These are phyloP conservation scores for Apiotrichum siamense DNA, from an alignment of 1,284 basidiomycete species.

Conservation along the genomic window DNA sequence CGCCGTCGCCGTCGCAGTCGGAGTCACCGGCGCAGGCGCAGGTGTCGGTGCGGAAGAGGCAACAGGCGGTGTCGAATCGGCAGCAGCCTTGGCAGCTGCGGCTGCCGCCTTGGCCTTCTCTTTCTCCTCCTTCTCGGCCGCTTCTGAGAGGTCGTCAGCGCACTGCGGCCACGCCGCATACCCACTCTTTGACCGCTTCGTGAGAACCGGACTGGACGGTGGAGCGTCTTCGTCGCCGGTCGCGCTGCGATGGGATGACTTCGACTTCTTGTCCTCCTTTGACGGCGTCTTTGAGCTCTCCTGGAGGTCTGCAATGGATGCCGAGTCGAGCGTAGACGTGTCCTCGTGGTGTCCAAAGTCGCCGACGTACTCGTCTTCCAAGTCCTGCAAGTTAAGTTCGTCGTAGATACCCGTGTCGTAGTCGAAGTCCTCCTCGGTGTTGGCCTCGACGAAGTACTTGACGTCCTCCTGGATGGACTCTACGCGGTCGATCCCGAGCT, in stretches of 20 bases:
- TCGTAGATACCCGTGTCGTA: conserved; percentile 98
- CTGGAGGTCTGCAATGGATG: conserved; percentile 46
- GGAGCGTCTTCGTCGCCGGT: conserved; percentile 13
- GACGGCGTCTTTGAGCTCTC: conserved; percentile 34
- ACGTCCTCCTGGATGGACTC: conserved; percentile 87
- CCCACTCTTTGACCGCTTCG: conserved; percentile 26
- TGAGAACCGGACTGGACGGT: conserved; percentile 32
- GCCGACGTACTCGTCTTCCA: conserved; percentile 71
- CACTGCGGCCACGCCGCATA: not conserved
- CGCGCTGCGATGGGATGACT: not conserved
- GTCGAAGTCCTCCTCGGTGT: conserved; percentile 94
- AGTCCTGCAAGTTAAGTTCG: conserved; percentile 90
- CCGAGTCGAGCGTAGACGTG: conserved; percentile 50
- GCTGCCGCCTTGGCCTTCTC: conserved; percentile 9
- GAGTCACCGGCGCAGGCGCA: conserved; percentile 17
- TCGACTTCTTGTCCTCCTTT: conserved; percentile 34
- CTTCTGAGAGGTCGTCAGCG: conserved; percentile 12
- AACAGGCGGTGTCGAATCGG: conserved; percentile 4
- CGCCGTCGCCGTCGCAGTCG: conserved; percentile 2
- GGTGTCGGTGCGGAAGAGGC: conserved; percentile 17
- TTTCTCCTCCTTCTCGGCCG: conserved; percentile 13
- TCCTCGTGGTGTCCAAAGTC: conserved; percentile 65
- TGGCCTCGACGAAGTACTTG: conserved; percentile 92
- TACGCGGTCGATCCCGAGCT: conserved; percentile 75
- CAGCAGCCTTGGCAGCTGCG: conserved; percentile 18